Percentiles rank a stretch among this genome's conserved stretches.
Evolutionary conservation across 495 filamentous ascomycete genomes (phyloP).

Genomic region (Hypoxylon lienhwacheense): DNA sequence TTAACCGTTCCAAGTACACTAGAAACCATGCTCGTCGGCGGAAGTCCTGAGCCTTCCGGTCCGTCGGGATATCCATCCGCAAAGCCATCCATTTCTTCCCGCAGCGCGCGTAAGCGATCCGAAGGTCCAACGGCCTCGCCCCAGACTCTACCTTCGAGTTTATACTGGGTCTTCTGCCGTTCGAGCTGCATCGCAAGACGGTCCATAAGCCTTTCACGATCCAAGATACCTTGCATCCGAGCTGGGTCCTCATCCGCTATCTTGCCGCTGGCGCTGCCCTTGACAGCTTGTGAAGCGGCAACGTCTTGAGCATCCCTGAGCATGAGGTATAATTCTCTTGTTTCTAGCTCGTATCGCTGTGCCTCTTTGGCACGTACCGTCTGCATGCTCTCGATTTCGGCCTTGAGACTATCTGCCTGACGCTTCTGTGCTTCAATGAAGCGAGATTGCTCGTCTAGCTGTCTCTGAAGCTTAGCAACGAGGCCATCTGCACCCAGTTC

Average conservation of each 20-base stretch:
- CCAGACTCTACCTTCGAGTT: slow-evolving; percentile 95
- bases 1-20: slow-evolving; percentile 68
- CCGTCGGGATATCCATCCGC: slow-evolving; percentile 40
- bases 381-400: slow-evolving; percentile 85
- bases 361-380: slow-evolving; percentile 85
- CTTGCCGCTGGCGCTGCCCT: slow-evolving; percentile 58
- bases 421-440: slow-evolving; percentile 87
- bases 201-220: slow-evolving; percentile 88
- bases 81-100: slow-evolving; percentile 88
- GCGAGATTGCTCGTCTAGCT: slow-evolving; percentile 85
- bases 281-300: slow-evolving; percentile 81
- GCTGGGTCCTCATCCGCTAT: slow-evolving; percentile 64
- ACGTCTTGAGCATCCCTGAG: slow-evolving; percentile 96
- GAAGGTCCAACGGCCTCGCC: slow-evolving; percentile 80
- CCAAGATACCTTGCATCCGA: slow-evolving; percentile 88
- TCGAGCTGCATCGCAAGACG: slow-evolving; percentile 92
- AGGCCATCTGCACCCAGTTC: slow-evolving; percentile 92
- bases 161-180: slow-evolving; percentile 95
- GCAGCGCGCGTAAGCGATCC: slow-evolving; percentile 85
- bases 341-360: slow-evolving; percentile 93
- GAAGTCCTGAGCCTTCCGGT: slow-evolving; percentile 41
- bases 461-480: slow-evolving; percentile 88
- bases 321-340: slow-evolving; percentile 96
- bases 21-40: slow-evolving; percentile 41
- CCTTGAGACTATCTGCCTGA: slow-evolving; percentile 83